A percentile compares a stretch with the other conserved stretches of the same genome.
Conservation (phyloP, 352 stramenopile species). For the Phytopythium cucurbitacearum region DNA sequence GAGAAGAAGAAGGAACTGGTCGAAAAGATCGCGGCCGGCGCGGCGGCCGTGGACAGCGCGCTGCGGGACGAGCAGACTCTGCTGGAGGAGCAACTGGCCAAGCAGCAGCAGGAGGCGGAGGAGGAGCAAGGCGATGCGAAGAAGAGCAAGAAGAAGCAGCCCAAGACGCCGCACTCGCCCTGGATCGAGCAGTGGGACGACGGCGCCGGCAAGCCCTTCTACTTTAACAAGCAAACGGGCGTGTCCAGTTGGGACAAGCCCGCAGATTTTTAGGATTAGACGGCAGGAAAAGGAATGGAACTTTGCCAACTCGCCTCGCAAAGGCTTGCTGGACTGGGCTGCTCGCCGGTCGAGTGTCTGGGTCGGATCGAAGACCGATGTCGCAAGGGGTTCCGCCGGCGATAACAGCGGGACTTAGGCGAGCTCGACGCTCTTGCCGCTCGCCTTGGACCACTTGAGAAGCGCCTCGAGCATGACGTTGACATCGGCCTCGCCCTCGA, state of each 20-base stretch:
- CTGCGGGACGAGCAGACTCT: conserved; percentile 62
- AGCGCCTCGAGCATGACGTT: conserved; percentile 82
- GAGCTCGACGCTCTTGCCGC: conserved; percentile 83
- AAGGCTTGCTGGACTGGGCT: too few species aligned
- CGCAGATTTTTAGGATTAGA: conserved; percentile 33
- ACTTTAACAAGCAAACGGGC: conserved; percentile 86
- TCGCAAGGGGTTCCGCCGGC: background rate
- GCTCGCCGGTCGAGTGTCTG: too few species aligned
- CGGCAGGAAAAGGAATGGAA: background rate
- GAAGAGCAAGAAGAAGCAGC: conserved; percentile 12
- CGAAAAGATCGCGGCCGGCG: conserved; percentile 57
- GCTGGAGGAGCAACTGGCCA: conserved; percentile 51
- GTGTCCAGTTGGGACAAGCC: conserved; percentile 82
- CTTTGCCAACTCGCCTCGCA: too few species aligned
- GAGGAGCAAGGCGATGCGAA: conserved; percentile 14
- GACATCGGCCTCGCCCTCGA: conserved; percentile 71
- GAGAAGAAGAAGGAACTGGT: conserved; percentile 76
- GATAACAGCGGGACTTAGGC: conserved; percentile 24
- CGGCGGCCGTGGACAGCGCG: conserved; percentile 59
- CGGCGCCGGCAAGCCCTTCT: conserved; percentile 69
- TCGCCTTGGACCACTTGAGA: conserved; percentile 87
- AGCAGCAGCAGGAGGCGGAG: conserved; percentile 40
- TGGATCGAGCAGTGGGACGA: conserved; percentile 87
- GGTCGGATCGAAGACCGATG: too few species aligned
- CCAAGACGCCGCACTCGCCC: conserved; percentile 15